Evolutionary conservation across 441 rosid genomes (phyloP).

Genomic region (Flueggea neowawraea): DNA sequence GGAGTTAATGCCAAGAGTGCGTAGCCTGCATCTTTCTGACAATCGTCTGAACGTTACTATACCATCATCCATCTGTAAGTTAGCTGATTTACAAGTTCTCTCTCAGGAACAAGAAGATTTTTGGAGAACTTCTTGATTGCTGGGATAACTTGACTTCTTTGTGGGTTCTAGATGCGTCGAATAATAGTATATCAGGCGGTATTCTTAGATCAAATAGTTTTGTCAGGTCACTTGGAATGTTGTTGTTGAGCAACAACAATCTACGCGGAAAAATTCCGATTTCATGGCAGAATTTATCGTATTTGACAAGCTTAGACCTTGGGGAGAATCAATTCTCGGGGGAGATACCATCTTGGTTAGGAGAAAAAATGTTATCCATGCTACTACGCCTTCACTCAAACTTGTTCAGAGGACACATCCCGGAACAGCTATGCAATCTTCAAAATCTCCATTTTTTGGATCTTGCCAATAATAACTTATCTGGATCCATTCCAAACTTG

Average conservation of each 20-base stretch:
- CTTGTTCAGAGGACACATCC: slow-evolving; percentile 35
- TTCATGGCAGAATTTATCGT: slow-evolving; percentile 43
- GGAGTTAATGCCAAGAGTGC: slow-evolving; percentile 50
- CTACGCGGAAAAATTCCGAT: slow-evolving; percentile 46
- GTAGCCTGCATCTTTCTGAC: slow-evolving; percentile 26
- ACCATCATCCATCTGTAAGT: slow-evolving; percentile 41
- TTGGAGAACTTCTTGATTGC: slow-evolving; percentile 44
- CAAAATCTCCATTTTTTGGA: slow-evolving; percentile 36
- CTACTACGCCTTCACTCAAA: slow-evolving; percentile 27
- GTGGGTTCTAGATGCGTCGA: slow-evolving; percentile 42
- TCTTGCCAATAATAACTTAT: slow-evolving; percentile 34
- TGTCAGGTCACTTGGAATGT: slow-evolving; percentile 39
- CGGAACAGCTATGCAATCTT: slow-evolving; percentile 28
- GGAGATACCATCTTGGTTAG: slow-evolving; percentile 25
- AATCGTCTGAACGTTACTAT: slow-evolving; percentile 43
- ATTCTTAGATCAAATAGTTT: slow-evolving; percentile 41
- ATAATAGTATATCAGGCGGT: slow-evolving; percentile 41
- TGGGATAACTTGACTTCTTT: slow-evolving; percentile 34
- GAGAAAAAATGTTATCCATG: slow-evolving; percentile 13
- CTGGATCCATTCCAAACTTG: slow-evolving; percentile 44
- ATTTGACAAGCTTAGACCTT: slow-evolving; percentile 38
- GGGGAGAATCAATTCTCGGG: slow-evolving; percentile 25
- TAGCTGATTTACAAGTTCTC: slow-evolving; percentile 28
- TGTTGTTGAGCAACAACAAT: slow-evolving; percentile 51
- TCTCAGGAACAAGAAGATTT: slow-evolving; percentile 39